These are phyloP conservation scores for Asterophora lycoperdoides DNA, from an alignment of 768 basidiomycete genomes.

Conservation along the genomic window DNA sequence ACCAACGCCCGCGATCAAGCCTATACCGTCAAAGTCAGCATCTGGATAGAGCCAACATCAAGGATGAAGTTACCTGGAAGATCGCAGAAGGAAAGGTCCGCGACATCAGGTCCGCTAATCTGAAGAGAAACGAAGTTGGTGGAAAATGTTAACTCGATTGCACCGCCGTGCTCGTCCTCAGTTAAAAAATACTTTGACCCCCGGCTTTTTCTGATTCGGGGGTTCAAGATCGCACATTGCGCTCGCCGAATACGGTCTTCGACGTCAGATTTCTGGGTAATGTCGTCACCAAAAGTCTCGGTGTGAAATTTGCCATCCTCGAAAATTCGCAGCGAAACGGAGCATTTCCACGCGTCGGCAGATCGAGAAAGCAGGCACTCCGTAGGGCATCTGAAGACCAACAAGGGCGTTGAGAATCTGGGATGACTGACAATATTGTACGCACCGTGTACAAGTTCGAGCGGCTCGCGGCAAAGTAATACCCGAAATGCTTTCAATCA, in stretches of 20 bases:
- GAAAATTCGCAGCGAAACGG: constrained; percentile 43
- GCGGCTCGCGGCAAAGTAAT: constrained; percentile 64
- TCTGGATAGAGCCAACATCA: no score
- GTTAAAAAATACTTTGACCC: constrained; percentile 32
- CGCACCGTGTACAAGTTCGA: constrained; percentile 73
- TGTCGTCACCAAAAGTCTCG: constrained; percentile 43
- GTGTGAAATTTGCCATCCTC: constrained; percentile 36
- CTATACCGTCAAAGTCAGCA: constrained; percentile 23
- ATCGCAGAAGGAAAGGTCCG: constrained; percentile 63
- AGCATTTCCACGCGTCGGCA: constrained; percentile 42
- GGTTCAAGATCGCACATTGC: constrained; percentile 63
- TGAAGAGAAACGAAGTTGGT: constrained; percentile 52
- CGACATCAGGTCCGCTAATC: constrained; percentile 55
- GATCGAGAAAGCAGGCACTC: constrained; percentile 50
- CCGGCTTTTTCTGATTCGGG: constrained; percentile 24
- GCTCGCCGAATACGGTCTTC: constrained; percentile 67
- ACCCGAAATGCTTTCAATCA: constrained; percentile 75
- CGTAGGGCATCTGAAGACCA: constrained; percentile 44
- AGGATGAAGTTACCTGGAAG: constrained; percentile 42
- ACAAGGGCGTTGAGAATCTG: neutral
- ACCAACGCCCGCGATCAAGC: constrained; percentile 56
- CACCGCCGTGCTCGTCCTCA: constrained; percentile 27
- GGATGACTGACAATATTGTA: neutral
- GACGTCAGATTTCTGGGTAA: constrained; percentile 48
- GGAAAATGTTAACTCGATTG: constrained; percentile 39